These are phyloP conservation scores for Apiospora malaysiana DNA, from an alignment of 2,329 filamentous ascomycete species.

Conservation along the genomic window DNA sequence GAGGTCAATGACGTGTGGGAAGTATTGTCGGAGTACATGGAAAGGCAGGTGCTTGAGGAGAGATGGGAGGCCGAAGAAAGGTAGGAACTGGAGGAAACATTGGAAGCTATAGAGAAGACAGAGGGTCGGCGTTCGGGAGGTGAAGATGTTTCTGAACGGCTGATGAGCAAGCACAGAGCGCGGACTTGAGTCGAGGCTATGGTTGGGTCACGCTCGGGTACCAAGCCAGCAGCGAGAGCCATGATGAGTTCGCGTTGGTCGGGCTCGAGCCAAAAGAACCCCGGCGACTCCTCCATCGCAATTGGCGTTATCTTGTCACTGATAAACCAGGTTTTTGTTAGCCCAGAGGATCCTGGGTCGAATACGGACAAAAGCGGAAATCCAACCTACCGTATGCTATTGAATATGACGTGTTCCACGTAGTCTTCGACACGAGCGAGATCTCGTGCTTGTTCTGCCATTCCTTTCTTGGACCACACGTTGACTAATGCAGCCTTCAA, in stretches of 20 bases:
- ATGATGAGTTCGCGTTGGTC: neutral
- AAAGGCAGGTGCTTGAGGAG: neutral
- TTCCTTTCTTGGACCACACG: constrained; percentile 10
- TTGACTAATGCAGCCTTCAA: neutral
- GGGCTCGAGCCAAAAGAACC: neutral
- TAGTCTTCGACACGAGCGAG: neutral
- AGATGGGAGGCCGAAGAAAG: neutral
- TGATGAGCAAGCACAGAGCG: neutral
- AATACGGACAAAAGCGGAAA: too few species aligned
- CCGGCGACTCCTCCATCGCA: neutral
- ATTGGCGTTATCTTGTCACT: neutral
- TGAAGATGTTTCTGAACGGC: neutral
- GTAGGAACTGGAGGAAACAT: neutral
- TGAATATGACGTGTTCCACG: neutral
- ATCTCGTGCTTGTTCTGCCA: neutral
- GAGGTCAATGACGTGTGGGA: neutral
- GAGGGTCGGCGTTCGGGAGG: neutral
- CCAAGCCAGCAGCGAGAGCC: neutral
- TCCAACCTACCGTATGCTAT: neutral
- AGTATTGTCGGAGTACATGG: neutral
- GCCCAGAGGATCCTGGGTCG: neutral
- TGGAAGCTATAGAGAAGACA: neutral
- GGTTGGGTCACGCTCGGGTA: neutral
- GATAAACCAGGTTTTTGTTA: neutral
- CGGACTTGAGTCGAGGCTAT: neutral